A percentile compares a stretch with the other conserved stretches of the same genome.
phyloP scores from a whole-genome alignment of 2,329 filamentous ascomycete species.

The Achaetomium macrosporum region DNA sequence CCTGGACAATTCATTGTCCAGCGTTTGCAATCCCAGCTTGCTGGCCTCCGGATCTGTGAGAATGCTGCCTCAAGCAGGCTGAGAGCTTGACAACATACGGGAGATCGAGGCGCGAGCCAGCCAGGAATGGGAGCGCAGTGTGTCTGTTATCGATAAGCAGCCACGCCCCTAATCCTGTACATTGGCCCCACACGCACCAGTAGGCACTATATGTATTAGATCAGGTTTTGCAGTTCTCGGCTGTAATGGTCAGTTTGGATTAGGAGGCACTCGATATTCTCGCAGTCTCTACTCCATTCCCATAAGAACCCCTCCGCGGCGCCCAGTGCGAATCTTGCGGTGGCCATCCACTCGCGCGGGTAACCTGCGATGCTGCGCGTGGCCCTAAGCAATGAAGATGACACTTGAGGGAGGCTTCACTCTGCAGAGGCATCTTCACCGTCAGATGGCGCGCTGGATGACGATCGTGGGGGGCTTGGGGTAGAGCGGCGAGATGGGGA shows the following conservation, averaged over 20 bases:
- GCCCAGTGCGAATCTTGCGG: constrained; percentile 65
- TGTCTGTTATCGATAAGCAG: constrained; percentile 3
- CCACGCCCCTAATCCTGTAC: constrained; percentile 1
- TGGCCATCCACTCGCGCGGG: constrained; percentile 60
- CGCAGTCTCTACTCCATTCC: constrained; percentile 45
- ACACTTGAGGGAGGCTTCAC: constrained; percentile 67
- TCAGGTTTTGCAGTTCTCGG: constrained; percentile 26
- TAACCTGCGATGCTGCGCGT: constrained; percentile 58
- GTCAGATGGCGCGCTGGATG: constrained; percentile 64
- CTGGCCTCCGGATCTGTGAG: too few relatives aligned
- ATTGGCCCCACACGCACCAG: too few relatives aligned
- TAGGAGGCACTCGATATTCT: constrained; percentile 51
- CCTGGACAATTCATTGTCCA: too few relatives aligned
- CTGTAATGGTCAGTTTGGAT: constrained; percentile 58
- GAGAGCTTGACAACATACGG: background rate
- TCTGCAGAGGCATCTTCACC: constrained; percentile 67
- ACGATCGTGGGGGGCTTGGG: constrained; percentile 58
- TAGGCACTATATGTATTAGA: constrained; percentile 11
- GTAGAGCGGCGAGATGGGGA: constrained; percentile 50
- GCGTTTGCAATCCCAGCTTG: background rate
- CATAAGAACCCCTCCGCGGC: constrained; percentile 50
- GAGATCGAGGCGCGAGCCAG: too few relatives aligned
- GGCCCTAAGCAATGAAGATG: constrained; percentile 63
- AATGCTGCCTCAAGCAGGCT: too few relatives aligned
- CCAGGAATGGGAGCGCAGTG: too few relatives aligned